These are phyloP conservation scores for Salvia rosmarinus DNA, from an alignment of 257 asterid genomes.

Conservation along the genomic window DNA sequence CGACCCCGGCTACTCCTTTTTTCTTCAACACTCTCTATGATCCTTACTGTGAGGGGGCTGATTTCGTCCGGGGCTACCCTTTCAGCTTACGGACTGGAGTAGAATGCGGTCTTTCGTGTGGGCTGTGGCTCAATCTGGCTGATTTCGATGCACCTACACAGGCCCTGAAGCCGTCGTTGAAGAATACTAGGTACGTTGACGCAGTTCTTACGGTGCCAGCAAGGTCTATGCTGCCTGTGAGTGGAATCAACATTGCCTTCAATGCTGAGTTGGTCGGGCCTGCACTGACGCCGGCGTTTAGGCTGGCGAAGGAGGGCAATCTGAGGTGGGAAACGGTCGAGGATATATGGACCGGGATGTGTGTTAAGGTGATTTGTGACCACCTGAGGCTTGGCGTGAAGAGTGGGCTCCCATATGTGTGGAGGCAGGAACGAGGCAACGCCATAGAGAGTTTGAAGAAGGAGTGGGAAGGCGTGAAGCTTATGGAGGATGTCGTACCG, in stretches of 20 bases:
- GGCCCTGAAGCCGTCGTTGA: slow-evolving; percentile 66
- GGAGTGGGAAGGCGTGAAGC: slow-evolving; percentile 98
- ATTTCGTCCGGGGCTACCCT: slow-evolving; percentile 95
- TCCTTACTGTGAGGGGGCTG: slow-evolving; percentile 76
- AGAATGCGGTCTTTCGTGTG: slow-evolving; percentile 81
- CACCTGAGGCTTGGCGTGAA: slow-evolving; percentile 81
- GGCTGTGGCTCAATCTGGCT: slow-evolving; percentile 90
- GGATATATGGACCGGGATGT: slow-evolving; percentile 92
- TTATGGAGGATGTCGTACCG: slow-evolving; percentile 90
- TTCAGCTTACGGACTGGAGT: slow-evolving; percentile 91
- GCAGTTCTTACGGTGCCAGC: slow-evolving; percentile 84
- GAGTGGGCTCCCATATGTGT: slow-evolving; percentile 88
- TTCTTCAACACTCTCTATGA: slow-evolving; percentile 90
- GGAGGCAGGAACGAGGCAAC: slow-evolving; percentile 82
- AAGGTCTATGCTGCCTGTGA: slow-evolving; percentile 71
- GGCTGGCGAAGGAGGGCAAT: slow-evolving; percentile 78
- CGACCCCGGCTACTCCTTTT: slow-evolving; percentile 89
- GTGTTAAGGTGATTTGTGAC: slow-evolving; percentile 83
- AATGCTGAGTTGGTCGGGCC: slow-evolving; percentile 80
- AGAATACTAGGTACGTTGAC: slow-evolving; percentile 75
- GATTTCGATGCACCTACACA: slow-evolving; percentile 94
- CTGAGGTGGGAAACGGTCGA: slow-evolving; percentile 92
- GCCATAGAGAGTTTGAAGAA: slow-evolving; percentile 85
- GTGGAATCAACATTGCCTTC: slow-evolving; percentile 81
- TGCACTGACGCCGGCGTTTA: slow-evolving; percentile 75